These are phyloP conservation scores for Neonectria coccinea DNA, from an alignment of 2,329 filamentous ascomycete species.

Conservation along the genomic window DNA sequence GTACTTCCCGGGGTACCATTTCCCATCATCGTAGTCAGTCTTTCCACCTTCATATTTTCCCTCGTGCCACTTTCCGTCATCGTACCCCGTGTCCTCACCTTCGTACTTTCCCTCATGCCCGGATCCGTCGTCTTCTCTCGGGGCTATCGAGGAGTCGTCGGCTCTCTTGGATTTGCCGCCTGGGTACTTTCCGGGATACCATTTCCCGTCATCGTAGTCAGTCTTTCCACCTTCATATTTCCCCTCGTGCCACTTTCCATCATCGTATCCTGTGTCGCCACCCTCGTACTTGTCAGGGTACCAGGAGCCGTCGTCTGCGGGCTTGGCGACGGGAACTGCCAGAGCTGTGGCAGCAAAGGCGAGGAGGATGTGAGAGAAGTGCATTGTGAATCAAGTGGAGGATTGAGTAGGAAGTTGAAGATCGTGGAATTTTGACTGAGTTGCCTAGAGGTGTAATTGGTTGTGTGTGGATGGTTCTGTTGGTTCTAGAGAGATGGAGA, in stretches of 20 bases:
- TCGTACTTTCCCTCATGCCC: conserved; percentile 34
- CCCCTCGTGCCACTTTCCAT: conserved; percentile 4
- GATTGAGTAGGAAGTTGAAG: neutral
- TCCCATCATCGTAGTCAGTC: too few species aligned
- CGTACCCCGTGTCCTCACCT: conserved; percentile 15
- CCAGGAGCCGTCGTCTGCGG: neutral
- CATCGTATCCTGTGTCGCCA: neutral
- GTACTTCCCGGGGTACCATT: conserved; percentile 4
- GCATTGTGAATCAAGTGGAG: neutral
- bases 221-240: conserved; percentile 7
- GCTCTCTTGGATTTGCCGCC: neutral
- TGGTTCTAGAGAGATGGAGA: neutral
- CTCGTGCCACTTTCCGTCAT: conserved; percentile 16
- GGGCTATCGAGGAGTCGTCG: neutral
- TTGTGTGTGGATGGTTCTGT: neutral
- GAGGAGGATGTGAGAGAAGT: neutral
- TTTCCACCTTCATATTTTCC: too few species aligned
- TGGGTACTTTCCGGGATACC: neutral
- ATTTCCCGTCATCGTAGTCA: neutral
- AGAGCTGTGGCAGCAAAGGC: neutral
- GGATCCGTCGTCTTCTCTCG: conserved; percentile 8
- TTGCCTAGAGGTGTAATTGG: too few species aligned
- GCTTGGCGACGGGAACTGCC: neutral
- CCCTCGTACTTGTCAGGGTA: conserved; percentile 14
- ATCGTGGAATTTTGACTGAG: neutral